Percentiles rank a stretch among this genome's conserved stretches.
Evolutionary conservation across 495 filamentous ascomycete species (phyloP).

Genomic region (Sordaria brevicollis): DNA sequence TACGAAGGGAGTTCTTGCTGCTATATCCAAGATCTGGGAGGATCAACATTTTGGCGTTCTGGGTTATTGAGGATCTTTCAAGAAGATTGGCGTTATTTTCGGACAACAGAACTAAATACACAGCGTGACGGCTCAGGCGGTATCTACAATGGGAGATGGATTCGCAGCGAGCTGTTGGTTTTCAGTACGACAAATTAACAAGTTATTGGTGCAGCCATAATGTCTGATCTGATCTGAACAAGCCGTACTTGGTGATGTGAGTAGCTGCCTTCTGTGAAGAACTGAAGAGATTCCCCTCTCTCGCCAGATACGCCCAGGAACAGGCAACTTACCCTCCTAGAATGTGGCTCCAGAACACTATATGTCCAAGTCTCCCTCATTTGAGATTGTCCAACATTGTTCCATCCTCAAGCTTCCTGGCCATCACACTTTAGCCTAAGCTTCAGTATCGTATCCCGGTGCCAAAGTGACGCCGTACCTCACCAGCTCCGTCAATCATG

Average conservation of each 20-base stretch:
- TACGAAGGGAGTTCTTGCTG: background rate
- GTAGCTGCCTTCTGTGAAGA: background rate
- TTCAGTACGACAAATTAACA: background rate
- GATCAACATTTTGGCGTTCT: background rate
- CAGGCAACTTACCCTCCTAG: background rate
- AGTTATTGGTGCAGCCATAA: background rate
- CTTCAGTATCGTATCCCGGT: background rate
- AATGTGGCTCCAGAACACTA: background rate
- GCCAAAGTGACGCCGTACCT: background rate
- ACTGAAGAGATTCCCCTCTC: background rate
- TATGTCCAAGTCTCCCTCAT: background rate
- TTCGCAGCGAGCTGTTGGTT: background rate
- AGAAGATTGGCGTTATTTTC: background rate
- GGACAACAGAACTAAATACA: background rate
- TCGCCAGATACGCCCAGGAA: too few species aligned
- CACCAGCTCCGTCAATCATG: background rate
- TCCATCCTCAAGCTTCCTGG: background rate
- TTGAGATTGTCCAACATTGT: background rate
- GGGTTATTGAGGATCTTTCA: background rate
- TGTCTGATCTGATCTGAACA: background rate
- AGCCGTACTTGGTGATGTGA: background rate
- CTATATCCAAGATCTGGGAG: background rate
- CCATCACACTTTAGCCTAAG: too few species aligned
- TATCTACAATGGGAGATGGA: background rate
- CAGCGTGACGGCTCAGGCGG: background rate